Base-by-base conservation (phyloP, 108 stramenopile species). In the Asterionellopsis glacialis region DNA sequence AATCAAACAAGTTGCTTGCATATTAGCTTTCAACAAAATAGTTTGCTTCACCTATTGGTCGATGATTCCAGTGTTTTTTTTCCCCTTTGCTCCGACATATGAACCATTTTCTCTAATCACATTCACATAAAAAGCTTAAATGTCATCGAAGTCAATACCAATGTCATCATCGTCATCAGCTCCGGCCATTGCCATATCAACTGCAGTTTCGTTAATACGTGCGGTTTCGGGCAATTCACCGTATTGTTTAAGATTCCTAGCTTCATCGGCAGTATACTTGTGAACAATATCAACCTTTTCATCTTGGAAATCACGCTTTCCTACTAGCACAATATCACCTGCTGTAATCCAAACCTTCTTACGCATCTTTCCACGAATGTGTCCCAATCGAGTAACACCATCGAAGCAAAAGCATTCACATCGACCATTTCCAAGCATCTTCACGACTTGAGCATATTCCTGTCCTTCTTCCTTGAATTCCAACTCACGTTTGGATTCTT, bases 321-420 rank as follows among this genome's bases (percentile, higher is more conserved):
- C 98, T 26, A 96, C 90, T 39, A 99, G 74, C 5, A 99, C 96
- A 70, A 98, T 99, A 64, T 99, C 98, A 44, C 98, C 96, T 10
- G 95, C 93, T 10, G 95, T 90, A 24, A 97, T 94, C 95, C 94
- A 97, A 10, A 96, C 95, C 93, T 99, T 97, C 71, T 97, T 99
- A 38, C 98, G 78, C 98, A 99, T 99, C 76, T 98, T 99, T 39
- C 98, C 98, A 52, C 98, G 93, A 74, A 99, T 99, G 74, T 98
- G 97, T 27, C 96, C 97, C 65, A 98, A 75, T 24, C 98, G 88
- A 23, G 95, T 97, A 49, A 96, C 95, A 58, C 97, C 97, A 73
- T 99, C 98, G 77, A 94, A 99, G 68, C 98, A 99, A 69, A 95
- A 96, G 67, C 95, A 93, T 79, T 98, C 97, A 55, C 96, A 95